phyloP scores from a whole-genome alignment of 2,329 filamentous ascomycete genomes.

The Aspergillus niger region DNA sequence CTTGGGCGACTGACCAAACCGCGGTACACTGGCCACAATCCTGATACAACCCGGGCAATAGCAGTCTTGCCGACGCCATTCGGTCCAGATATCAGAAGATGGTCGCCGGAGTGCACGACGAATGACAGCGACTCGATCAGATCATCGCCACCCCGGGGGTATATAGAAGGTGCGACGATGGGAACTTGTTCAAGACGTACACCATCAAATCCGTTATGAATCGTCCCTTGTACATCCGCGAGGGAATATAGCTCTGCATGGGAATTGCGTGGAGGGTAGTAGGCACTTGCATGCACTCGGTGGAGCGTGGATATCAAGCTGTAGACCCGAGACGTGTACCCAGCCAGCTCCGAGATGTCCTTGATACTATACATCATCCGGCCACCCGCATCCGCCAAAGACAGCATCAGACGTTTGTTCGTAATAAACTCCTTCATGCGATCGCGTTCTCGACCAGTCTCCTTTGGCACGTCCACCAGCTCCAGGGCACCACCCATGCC shows the following conservation, averaged over 20 bases:
- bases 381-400: constrained; percentile 90
- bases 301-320: constrained; percentile 93
- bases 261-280: constrained; percentile 67
- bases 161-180: constrained; percentile 82
- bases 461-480: constrained; percentile 49
- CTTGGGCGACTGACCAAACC: constrained; percentile 88
- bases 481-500: constrained; percentile 76
- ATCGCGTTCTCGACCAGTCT: constrained; percentile 64
- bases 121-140: constrained; percentile 86
- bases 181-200: constrained; percentile 92
- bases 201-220: constrained; percentile 92
- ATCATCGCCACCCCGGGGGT: constrained; percentile 88
- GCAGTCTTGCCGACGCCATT: constrained; percentile 94
- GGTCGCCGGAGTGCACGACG: constrained; percentile 85
- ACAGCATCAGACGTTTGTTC: constrained; percentile 97
- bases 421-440: constrained; percentile 99
- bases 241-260: constrained; percentile 83
- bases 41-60: constrained; percentile 82
- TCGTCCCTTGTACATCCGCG: constrained; percentile 88
- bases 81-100: constrained; percentile 89
- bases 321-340: constrained; percentile 94
- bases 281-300: constrained; percentile 86
- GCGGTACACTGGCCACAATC: constrained; percentile 94
- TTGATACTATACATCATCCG: constrained; percentile 99
- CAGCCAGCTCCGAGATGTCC: constrained; percentile 91